Base-by-base conservation (phyloP, 805 yeast genomes). In the Candida nemodendra region DNA sequence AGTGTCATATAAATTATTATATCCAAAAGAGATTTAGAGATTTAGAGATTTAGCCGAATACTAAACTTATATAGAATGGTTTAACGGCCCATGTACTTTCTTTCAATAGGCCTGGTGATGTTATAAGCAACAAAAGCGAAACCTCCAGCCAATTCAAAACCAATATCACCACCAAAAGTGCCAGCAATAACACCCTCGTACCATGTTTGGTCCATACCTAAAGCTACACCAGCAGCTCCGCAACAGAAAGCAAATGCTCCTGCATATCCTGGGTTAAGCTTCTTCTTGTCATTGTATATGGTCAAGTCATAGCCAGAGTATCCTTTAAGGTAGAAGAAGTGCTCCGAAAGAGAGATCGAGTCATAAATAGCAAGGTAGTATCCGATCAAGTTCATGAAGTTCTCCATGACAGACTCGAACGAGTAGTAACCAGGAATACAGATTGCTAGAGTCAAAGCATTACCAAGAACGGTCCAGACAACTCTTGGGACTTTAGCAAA, bases 141-240 rank as follows among this genome's bases (percentile, higher is more conserved):
- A 7, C 69, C 74, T 38, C 74, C 73, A 29, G 81, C 86, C 42
- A 89, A 68, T 68, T 84, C 93, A 57, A 85, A 86, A 24, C 95
- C 96, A 56, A 89, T 73, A 60, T 88, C 96, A 44, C 91, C 96
- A 52, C 95, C 95, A 29, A 49, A 58, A 8, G 50, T 61, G 48
- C 91, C 93, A 27, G 79, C 89, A 51, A 86, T 54, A 30, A 76
- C 82, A 53, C 96, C 96, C 13, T 59, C 59, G 69, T 81, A 90
- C 87, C 95, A 90, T 4, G 75, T 74, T 68, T 88, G 95, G 57
- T 72, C 69, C 95, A 90, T 88, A 50, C 97, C 96, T 32, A 86
- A 41, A 9, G 79, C 95, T 26, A 81, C 86, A 62, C 96, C 96
- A 22, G 83, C 90, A 32, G 74, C 82, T 60, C 95, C 96, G 49